Evolutionary conservation across 2,329 filamentous ascomycete genomes (phyloP).

Genomic region (Phaeosphaeriaceae sp.): DNA sequence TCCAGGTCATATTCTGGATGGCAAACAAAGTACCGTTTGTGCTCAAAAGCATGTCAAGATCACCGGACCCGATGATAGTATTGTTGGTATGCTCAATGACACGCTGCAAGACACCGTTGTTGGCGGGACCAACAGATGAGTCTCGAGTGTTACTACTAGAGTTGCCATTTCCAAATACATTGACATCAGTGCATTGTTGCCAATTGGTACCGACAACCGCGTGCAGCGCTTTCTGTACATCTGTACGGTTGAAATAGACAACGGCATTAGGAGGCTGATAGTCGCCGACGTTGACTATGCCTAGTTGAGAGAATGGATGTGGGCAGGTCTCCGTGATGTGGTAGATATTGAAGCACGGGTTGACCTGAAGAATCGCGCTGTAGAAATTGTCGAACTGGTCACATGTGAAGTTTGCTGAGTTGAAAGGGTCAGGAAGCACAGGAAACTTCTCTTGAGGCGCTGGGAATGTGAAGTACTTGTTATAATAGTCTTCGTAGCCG

Average conservation of each 20-base stretch:
- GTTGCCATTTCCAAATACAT: slow-evolving; percentile 51
- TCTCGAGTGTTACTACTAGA: slow-evolving; percentile 36
- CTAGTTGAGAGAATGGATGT: slow-evolving; percentile 45
- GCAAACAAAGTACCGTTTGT: slow-evolving; percentile 60
- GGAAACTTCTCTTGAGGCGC: slow-evolving; percentile 44
- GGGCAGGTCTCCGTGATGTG: slow-evolving; percentile 56
- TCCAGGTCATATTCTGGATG: slow-evolving; percentile 63
- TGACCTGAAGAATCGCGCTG: slow-evolving; percentile 49
- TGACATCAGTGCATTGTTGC: slow-evolving; percentile 49
- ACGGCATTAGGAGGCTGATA: slow-evolving; percentile 49
- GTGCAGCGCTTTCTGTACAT: slow-evolving; percentile 59
- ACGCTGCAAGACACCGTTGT: slow-evolving; percentile 51
- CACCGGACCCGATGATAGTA: slow-evolving; percentile 57
- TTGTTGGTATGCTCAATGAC: slow-evolving; percentile 62
- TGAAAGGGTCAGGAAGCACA: slow-evolving; percentile 29
- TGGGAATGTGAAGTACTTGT: slow-evolving; percentile 50
- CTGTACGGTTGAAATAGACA: slow-evolving; percentile 60
- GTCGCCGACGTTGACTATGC: slow-evolving; percentile 47
- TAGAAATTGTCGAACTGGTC: slow-evolving; percentile 51
- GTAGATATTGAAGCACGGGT: slow-evolving; percentile 61
- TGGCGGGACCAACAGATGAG: slow-evolving; percentile 47
- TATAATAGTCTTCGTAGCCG: slow-evolving; percentile 30
- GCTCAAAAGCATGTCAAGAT: slow-evolving; percentile 57
- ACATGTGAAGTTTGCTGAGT: slow-evolving; percentile 37
- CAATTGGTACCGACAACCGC: slow-evolving; percentile 53